Conservation (phyloP, 2,329 filamentous ascomycete species). For the Fusarium torulosum region DNA sequence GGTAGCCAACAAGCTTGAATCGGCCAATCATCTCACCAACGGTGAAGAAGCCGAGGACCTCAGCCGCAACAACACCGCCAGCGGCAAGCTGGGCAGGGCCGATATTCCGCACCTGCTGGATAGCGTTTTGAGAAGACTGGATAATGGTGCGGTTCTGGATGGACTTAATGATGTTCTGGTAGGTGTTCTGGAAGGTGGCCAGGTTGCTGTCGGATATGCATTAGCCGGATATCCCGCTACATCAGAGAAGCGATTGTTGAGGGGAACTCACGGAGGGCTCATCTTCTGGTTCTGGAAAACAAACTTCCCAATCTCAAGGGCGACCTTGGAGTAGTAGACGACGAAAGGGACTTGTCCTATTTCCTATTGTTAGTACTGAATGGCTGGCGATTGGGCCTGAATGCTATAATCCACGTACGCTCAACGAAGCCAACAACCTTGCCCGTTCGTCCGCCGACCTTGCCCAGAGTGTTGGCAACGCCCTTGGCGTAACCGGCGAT, state of each 20-base stretch:
- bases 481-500: conserved; percentile 77
- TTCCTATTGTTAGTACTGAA: conserved; percentile 27
- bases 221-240: conserved; percentile 27
- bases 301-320: conserved; percentile 86
- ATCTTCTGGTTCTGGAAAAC: conserved; percentile 91
- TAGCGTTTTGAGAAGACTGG: conserved; percentile 67
- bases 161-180: conserved; percentile 78
- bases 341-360: conserved; percentile 86
- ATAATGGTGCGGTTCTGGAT: conserved; percentile 73
- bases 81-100: conserved; percentile 77
- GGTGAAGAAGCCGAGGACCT: conserved; percentile 96
- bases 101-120: conserved; percentile 74
- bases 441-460: conserved; percentile 86
- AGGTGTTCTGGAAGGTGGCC: conserved; percentile 87
- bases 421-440: conserved; percentile 83
- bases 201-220: conserved; percentile 68
- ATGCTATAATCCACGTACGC: conserved; percentile 71
- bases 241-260: conserved; percentile 21
- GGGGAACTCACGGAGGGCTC: conserved; percentile 84
- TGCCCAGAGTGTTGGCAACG: conserved; percentile 74
- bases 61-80: conserved; percentile 83
- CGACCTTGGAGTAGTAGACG: conserved; percentile 92
- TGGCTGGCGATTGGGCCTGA: not conserved
- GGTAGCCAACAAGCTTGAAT: conserved; percentile 95
- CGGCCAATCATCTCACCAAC: conserved; percentile 96